Conservation (phyloP, 257 asterid species). For the Fraxinus pennsylvanica region DNA sequence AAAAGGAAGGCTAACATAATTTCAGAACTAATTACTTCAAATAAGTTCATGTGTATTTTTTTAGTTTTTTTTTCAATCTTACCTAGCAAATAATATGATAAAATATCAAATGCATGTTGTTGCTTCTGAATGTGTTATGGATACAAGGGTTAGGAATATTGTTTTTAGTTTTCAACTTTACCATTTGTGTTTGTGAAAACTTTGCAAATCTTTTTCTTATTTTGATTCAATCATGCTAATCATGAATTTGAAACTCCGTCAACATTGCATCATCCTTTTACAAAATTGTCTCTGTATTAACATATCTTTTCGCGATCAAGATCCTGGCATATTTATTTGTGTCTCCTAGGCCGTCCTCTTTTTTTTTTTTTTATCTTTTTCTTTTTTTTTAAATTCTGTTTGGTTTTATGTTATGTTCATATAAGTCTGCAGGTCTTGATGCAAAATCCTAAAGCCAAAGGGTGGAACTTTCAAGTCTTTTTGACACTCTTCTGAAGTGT, state of each 20-base stretch:
- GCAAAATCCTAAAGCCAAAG: slow-evolving; percentile 5
- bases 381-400: background rate
- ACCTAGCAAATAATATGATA: background rate
- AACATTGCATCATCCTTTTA: background rate
- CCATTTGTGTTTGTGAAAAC: background rate
- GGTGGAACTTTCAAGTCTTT: background rate
- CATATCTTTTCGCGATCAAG: background rate
- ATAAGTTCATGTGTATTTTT: background rate
- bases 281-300: slow-evolving; percentile 12
- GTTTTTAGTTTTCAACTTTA: background rate
- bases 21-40: background rate
- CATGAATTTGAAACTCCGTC: background rate
- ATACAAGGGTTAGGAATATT: background rate
- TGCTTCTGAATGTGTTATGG: background rate
- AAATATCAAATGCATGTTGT: background rate
- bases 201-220: background rate
- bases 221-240: background rate
- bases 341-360: background rate
- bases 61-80: background rate
- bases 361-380: background rate
- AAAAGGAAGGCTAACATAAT: background rate
- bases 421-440: slow-evolving; percentile 1
- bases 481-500: background rate
- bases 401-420: background rate
- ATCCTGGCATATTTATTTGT: background rate